Conservation (phyloP, 352 stramenopile genomes). For the Globisporangium nunn region DNA sequence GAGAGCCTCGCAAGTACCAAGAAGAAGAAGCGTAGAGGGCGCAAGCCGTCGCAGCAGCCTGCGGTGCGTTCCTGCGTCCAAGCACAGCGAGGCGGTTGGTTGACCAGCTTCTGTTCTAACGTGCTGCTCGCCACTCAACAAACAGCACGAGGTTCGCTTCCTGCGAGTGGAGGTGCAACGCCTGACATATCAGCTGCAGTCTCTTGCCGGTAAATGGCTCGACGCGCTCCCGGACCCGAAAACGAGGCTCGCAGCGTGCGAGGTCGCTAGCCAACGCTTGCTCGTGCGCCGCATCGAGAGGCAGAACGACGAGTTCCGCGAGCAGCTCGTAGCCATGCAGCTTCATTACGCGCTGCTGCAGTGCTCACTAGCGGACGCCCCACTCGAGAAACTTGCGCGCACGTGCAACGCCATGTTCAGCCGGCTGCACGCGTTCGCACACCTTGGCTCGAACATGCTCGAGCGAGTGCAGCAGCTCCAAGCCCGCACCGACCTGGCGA, state of each 20-base stretch:
- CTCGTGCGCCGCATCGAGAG: constrained; percentile 38
- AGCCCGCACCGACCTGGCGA: constrained; percentile 21
- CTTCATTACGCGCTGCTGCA: constrained; percentile 48
- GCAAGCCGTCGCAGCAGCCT: not conserved
- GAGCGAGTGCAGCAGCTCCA: constrained; percentile 22
- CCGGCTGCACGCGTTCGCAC: constrained; percentile 29
- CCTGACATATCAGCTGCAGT: constrained; percentile 27
- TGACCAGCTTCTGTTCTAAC: not conserved
- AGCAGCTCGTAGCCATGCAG: constrained; percentile 44
- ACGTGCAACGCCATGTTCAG: constrained; percentile 32
- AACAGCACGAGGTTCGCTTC: not conserved
- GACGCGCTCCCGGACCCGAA: constrained; percentile 22
- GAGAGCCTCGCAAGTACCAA: not conserved
- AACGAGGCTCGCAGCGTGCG: constrained; percentile 35
- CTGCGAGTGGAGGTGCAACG: not conserved
- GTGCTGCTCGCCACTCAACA: too few species aligned
- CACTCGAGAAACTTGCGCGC: constrained; percentile 24
- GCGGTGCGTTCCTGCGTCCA: not conserved
- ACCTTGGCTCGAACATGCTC: constrained; percentile 13
- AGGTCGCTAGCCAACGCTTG: constrained; percentile 40
- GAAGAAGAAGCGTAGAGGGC: not conserved
- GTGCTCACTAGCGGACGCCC: constrained; percentile 34
- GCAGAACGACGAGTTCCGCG: constrained; percentile 38
- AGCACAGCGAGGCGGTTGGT: too few species aligned
- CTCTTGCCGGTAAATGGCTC: constrained; percentile 37